phyloP scores from a whole-genome alignment of 176 grass and related monocot genomes.

The sorghum (Sorghum bicolor) region Sorghum_bicolor_NCBIv3 NC_012876.2:5117501-5118000 shows the following conservation, averaged over 20 bases:
- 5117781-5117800: not conserved
- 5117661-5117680: not conserved
- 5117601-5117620: conserved; percentile 40
- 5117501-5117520: not conserved
- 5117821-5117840: conserved; percentile 22
- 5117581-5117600: conserved; percentile 19
- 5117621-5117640: not conserved
- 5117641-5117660: not conserved
- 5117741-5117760: conserved; percentile 30
- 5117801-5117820: not conserved
- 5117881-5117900: too few species aligned
- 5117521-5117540: not conserved
- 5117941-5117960: not conserved
- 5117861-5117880: not conserved
- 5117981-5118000: conserved; percentile 44
- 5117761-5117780: conserved; percentile 27
- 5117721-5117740: not conserved
- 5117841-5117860: not conserved
- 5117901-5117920: not conserved
- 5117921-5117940: not conserved
- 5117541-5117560: not conserved
- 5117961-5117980: conserved; percentile 2
- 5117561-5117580: not conserved
- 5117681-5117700: conserved; percentile 20
- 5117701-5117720: not conserved